A percentile compares a stretch with the other conserved stretches of the same genome.
Evolutionary conservation across 352 stramenopile genomes (phyloP).

Genomic region (Aphanomyces euteiches): DNA sequence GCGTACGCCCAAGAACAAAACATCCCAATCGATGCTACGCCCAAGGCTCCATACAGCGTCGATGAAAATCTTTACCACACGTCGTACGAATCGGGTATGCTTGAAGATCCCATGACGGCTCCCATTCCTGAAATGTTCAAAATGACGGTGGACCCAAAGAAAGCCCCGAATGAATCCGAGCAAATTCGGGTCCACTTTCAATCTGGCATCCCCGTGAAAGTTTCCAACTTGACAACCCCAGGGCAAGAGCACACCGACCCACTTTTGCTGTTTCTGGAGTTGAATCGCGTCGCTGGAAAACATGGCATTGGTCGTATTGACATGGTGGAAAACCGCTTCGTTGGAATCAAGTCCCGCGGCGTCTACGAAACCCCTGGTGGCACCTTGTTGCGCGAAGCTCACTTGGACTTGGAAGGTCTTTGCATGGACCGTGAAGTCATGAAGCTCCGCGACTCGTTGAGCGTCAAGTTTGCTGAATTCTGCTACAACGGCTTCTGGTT

Average conservation of each 20-base stretch:
- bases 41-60: slow-evolving; percentile 97
- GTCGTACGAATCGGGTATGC: slow-evolving; percentile 95
- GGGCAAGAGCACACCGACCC: slow-evolving; percentile 88
- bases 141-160: slow-evolving; percentile 96
- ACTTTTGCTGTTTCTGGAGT: slow-evolving; percentile 95
- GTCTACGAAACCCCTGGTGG: slow-evolving; percentile 98
- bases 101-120: slow-evolving; percentile 93
- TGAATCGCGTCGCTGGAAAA: slow-evolving; percentile 95
- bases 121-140: slow-evolving; percentile 97
- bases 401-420: slow-evolving; percentile 93
- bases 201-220: slow-evolving; percentile 91
- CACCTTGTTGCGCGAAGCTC: slow-evolving; percentile 86
- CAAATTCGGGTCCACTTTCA: slow-evolving; percentile 95
- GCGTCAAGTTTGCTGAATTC: slow-evolving; percentile 94
- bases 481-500: slow-evolving; percentile 99
- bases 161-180: slow-evolving; percentile 87
- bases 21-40: slow-evolving; percentile 96
- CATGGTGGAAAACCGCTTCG: slow-evolving; percentile 99
- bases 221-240: slow-evolving; percentile 84
- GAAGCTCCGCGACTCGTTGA: slow-evolving; percentile 89
- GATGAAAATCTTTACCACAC: slow-evolving; percentile 99
- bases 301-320: slow-evolving; percentile 97
- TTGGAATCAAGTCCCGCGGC: slow-evolving; percentile 98
- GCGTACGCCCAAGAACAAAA: slow-evolving; percentile 96
- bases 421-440: slow-evolving; percentile 97